Evolutionary conservation across 2,329 filamentous ascomycete species (phyloP).

Genomic region (Aureobasidium mangrovei): DNA sequence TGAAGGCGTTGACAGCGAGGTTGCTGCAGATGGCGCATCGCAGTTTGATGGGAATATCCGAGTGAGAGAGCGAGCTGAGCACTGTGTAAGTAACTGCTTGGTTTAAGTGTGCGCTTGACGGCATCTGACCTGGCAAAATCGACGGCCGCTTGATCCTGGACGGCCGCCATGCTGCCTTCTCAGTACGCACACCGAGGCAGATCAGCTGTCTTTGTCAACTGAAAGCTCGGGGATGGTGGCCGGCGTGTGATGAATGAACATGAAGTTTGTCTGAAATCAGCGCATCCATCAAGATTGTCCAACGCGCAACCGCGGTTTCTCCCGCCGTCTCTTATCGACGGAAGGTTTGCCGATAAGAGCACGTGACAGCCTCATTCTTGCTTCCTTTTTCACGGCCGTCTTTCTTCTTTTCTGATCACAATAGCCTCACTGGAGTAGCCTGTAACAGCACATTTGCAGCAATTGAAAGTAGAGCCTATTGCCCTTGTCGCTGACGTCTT

Average conservation of each 20-base stretch:
- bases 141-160: constrained; percentile 17
- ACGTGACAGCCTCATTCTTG: neutral
- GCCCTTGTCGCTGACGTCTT: no score
- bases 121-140: constrained; percentile 23
- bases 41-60: constrained; percentile 91
- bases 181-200: neutral
- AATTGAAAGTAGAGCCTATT: no score
- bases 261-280: neutral
- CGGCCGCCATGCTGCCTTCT: constrained; percentile 14
- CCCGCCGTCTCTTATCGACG: neutral
- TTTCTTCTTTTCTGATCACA: no score
- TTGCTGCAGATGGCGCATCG: constrained; percentile 91
- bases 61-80: constrained; percentile 61
- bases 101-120: neutral
- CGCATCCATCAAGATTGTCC: neutral
- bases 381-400: no score
- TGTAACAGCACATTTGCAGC: no score
- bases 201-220: neutral
- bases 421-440: no score
- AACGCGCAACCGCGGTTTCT: constrained; percentile 1
- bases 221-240: neutral
- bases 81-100: constrained; percentile 14
- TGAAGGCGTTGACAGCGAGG: constrained; percentile 81
- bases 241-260: neutral
- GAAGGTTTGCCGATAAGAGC: neutral